A percentile compares a stretch with the other conserved stretches of the same genome.
phyloP scores from a whole-genome alignment of 73 alveolate genomes.

The Paramecium caudatum region DNA sequence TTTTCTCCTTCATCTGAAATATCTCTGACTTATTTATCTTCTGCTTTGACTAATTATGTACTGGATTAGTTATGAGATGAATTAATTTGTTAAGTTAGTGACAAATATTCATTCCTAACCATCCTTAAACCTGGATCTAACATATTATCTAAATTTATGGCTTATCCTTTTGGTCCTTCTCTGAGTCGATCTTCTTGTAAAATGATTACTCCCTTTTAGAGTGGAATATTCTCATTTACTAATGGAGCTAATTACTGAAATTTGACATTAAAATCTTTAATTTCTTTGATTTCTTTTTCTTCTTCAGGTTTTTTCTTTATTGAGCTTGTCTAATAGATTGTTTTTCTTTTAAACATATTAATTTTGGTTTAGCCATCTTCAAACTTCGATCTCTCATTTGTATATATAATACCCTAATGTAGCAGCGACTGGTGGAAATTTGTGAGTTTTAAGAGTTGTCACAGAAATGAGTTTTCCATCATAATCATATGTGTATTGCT shows the following conservation, averaged over 20 bases:
- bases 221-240: conserved; percentile 45
- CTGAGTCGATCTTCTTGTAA: conserved; percentile 49
- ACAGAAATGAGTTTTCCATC: conserved; percentile 64
- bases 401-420: conserved; percentile 8
- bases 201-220: conserved; percentile 17
- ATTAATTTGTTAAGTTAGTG: conserved; percentile 9
- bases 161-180: conserved; percentile 41
- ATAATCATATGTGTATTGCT: conserved; percentile 40
- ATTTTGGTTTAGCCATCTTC: conserved; percentile 43
- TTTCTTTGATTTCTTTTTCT: background rate
- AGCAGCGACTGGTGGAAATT: conserved; percentile 25
- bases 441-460: background rate
- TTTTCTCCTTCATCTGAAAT: background rate
- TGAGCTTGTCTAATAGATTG: too few relatives aligned
- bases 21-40: conserved; percentile 25
- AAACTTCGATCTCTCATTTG: conserved; percentile 25
- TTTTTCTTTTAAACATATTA: too few relatives aligned
- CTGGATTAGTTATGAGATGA: background rate
- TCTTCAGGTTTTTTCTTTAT: conserved; percentile 9
- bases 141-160: conserved; percentile 46
- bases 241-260: conserved; percentile 26
- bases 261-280: background rate
- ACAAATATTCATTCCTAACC: conserved; percentile 58
- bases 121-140: conserved; percentile 43
- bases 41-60: background rate